phyloP scores from a whole-genome alignment of 305 asterid species.

The Fraxinus platypoda region DNA sequence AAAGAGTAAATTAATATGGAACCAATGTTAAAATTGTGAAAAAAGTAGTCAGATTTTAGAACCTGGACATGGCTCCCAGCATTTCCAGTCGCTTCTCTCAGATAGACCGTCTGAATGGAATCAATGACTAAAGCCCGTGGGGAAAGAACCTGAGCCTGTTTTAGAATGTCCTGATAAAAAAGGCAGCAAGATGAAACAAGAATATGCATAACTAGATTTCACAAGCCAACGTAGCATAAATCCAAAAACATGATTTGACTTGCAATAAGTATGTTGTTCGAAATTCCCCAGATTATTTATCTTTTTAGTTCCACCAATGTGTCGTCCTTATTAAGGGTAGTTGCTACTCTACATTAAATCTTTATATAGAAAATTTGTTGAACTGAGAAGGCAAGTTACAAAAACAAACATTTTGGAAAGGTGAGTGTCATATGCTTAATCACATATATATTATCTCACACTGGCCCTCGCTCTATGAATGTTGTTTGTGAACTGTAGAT shows the following conservation, averaged over 20 bases:
- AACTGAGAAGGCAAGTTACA: neutral
- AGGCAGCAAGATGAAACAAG: slow-evolving; percentile 9
- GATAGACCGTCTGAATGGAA: slow-evolving; percentile 93
- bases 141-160: slow-evolving; percentile 61
- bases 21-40: neutral
- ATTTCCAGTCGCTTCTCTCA: slow-evolving; percentile 77
- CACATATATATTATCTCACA: neutral
- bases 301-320: neutral
- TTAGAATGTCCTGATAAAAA: slow-evolving; percentile 75
- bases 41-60: slow-evolving; percentile 12
- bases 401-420: neutral
- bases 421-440: neutral
- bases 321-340: neutral
- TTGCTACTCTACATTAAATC: neutral
- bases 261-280: slow-evolving; percentile 4
- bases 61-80: slow-evolving; percentile 88
- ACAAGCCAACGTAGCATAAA: slow-evolving; percentile 1
- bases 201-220: slow-evolving; percentile 6
- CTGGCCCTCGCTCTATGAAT: neutral
- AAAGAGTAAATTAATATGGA: slow-evolving; percentile 13
- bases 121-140: slow-evolving; percentile 72
- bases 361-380: neutral
- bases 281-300: slow-evolving; percentile 17
- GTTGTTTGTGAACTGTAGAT: neutral
- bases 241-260: neutral